Conservation (phyloP, 768 basidiomycete genomes). For the Rossbeevera mucosa region DNA sequence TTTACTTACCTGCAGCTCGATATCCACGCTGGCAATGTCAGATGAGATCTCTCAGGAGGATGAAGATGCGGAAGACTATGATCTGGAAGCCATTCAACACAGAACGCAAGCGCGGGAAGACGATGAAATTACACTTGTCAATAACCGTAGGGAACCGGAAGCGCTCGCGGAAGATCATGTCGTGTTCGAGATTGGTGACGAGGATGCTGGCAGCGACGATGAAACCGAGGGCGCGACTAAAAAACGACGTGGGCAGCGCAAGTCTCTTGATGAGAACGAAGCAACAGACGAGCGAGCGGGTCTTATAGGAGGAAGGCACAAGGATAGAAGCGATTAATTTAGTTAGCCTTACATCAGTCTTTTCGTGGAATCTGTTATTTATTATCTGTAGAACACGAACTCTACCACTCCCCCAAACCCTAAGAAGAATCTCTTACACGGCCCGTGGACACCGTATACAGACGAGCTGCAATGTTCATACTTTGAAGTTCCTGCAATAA, state of each 20-base stretch:
- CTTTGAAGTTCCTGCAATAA: conserved; percentile 76
- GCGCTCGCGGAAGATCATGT: conserved; percentile 60
- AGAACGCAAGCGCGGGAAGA: conserved; percentile 51
- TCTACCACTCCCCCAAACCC: conserved; percentile 1
- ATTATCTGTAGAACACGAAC: conserved; percentile 33
- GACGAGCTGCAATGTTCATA: conserved; percentile 89
- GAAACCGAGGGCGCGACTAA: conserved; percentile 50
- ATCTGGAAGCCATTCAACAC: conserved; percentile 68
- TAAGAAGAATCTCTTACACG: conserved; percentile 62
- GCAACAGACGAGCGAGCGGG: conserved; percentile 58
- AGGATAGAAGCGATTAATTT: conserved; percentile 33
- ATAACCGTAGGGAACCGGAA: conserved; percentile 47
- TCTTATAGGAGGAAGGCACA: conserved; percentile 47
- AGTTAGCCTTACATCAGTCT: background rate
- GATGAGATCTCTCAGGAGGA: conserved; percentile 96
- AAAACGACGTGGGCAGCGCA: conserved; percentile 41
- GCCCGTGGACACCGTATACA: conserved; percentile 84
- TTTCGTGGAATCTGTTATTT: conserved; percentile 14
- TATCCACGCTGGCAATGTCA: conserved; percentile 83
- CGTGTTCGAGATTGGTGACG: conserved; percentile 90
- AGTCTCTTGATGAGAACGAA: conserved; percentile 46
- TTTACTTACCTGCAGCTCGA: conserved; percentile 26
- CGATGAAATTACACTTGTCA: conserved; percentile 70
- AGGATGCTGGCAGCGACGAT: conserved; percentile 62
- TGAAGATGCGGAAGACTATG: conserved; percentile 90